A percentile compares a stretch with the other conserved stretches of the same genome.
Evolutionary conservation across 2,329 filamentous ascomycete genomes (phyloP).

Genomic region (Talaromyces sp.): DNA sequence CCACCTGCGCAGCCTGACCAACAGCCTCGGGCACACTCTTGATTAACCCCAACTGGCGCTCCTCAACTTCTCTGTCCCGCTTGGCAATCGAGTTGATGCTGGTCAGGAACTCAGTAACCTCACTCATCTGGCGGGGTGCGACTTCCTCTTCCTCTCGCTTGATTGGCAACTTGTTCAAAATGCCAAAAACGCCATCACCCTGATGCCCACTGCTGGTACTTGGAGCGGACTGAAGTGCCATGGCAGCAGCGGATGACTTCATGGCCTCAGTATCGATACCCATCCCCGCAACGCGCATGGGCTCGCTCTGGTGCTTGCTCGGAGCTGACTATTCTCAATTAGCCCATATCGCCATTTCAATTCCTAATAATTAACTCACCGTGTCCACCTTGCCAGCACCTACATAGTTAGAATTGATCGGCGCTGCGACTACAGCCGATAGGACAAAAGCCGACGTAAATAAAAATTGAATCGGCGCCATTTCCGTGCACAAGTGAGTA

Average conservation of each 20-base stretch:
- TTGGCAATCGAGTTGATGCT: slow-evolving; percentile 8
- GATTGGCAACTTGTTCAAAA: slow-evolving; percentile 8
- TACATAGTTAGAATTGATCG: slow-evolving; percentile 4
- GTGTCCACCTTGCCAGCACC: not conserved
- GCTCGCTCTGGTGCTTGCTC: slow-evolving; percentile 14
- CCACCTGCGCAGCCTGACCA: not conserved
- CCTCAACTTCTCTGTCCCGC: not conserved
- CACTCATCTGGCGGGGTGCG: slow-evolving; percentile 1
- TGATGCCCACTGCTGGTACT: not conserved
- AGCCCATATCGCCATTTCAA: not conserved
- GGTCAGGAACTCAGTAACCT: not conserved
- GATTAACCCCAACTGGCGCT: slow-evolving; percentile 10
- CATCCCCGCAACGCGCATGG: slow-evolving; percentile 11
- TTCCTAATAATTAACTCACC: not conserved
- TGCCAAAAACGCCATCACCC: not conserved
- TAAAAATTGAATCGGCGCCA: slow-evolving; percentile 16
- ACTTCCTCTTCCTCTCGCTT: not conserved
- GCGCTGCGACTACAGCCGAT: slow-evolving; percentile 12
- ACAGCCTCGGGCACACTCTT: slow-evolving; percentile 12
- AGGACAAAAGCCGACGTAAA: slow-evolving; percentile 13
- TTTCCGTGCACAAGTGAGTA: slow-evolving; percentile 4
- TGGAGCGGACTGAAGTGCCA: not conserved
- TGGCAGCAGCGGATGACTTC: slow-evolving; percentile 10
- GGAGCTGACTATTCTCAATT: not conserved
- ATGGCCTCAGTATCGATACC: slow-evolving; percentile 7